Base-by-base conservation (phyloP, 73 alveolate species). In the Paramecium sexaurelia region DNA sequence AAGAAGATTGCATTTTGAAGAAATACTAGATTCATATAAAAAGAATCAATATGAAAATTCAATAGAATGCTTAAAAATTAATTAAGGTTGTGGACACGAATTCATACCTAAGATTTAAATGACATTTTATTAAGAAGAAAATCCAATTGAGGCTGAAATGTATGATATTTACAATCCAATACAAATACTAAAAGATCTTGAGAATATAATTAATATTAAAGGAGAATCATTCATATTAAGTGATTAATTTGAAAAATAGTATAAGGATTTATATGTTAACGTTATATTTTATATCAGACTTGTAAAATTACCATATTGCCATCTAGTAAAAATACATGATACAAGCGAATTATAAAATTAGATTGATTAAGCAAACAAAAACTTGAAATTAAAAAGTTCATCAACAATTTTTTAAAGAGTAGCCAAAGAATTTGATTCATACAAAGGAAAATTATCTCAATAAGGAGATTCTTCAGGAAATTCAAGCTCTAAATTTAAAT, bases 1-100 rank as follows among this genome's bases (percentile, higher is more conserved):
- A 10, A 73, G 57, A 10, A 33, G 35, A 73, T 36, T 73, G n/a
- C 43, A 73, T 39, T 73, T 73, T 73, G 87, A 73, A 73, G 87
- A 73, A 3, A 73, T 73, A 11, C 9, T 73, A 32, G 87, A 73
- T 73, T 73, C 61, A 1, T 73, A 36, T 36, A 36, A 35, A 33
- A 73, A 73, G 27, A 73, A n/a, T 39, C 15, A 35, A 0, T 39
- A 36, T 22, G 33, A 33, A 5, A 73, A 73, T 73, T 11, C 55
- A 3, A 73, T 73, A 11, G 66, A 73, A 9, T 73, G 87, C 35
- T n/a, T 24, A 2, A 39, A 61, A 29, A 61, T 0, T 3, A 29
- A 29, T 26, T 61, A 22, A n/a, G 87, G 87, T 22, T 73, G 87
- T 73, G 87, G 57, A 10, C 19, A 33, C 1, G 19, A 17, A 35